phyloP scores from a whole-genome alignment of 208 protist species.

The Zelonia costaricensis region DNA sequence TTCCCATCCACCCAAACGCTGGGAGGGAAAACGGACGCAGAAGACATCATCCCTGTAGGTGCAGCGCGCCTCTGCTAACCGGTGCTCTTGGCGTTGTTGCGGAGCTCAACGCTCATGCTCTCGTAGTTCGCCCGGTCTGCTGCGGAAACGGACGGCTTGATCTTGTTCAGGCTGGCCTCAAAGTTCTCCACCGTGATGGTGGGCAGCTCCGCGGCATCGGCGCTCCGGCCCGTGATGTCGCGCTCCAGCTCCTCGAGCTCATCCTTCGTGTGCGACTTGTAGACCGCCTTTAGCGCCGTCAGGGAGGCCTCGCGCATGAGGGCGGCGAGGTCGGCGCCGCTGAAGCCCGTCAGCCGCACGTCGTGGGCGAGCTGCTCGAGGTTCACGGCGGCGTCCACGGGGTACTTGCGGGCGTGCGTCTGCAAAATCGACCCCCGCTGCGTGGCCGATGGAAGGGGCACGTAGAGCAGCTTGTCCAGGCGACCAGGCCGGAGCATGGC shows the following conservation, averaged over 20 bases:
- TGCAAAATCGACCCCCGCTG: slow-evolving; percentile 91
- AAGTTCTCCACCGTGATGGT: slow-evolving; percentile 71
- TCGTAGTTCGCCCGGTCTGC: slow-evolving; percentile 80
- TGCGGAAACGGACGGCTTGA: slow-evolving; percentile 80
- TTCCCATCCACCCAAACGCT: background rate
- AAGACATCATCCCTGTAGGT: background rate
- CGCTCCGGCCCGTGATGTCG: slow-evolving; percentile 53
- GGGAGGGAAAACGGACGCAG: background rate
- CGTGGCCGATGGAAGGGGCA: slow-evolving; percentile 91
- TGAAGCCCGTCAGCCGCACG: slow-evolving; percentile 89
- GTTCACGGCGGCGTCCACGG: slow-evolving; percentile 78
- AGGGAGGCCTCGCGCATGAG: slow-evolving; percentile 94
- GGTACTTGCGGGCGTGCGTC: slow-evolving; percentile 90
- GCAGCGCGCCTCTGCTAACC: slow-evolving; percentile 11
- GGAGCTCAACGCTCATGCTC: slow-evolving; percentile 41
- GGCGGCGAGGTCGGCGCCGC: slow-evolving; percentile 94
- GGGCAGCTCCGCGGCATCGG: slow-evolving; percentile 41
- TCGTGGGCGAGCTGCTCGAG: slow-evolving; percentile 78
- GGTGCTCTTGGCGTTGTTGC: slow-evolving; percentile 29
- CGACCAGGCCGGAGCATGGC: slow-evolving; percentile 98
- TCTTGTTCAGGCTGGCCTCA: slow-evolving; percentile 56
- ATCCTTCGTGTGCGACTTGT: slow-evolving; percentile 48
- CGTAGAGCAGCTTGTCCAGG: slow-evolving; percentile 97
- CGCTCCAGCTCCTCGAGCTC: slow-evolving; percentile 80
- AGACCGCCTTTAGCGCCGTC: slow-evolving; percentile 82